Evolutionary conservation across 108 stramenopile species (phyloP), one percentile per base, ranked within the genome.

Genomic region (Cyclotella sp.): DNA sequence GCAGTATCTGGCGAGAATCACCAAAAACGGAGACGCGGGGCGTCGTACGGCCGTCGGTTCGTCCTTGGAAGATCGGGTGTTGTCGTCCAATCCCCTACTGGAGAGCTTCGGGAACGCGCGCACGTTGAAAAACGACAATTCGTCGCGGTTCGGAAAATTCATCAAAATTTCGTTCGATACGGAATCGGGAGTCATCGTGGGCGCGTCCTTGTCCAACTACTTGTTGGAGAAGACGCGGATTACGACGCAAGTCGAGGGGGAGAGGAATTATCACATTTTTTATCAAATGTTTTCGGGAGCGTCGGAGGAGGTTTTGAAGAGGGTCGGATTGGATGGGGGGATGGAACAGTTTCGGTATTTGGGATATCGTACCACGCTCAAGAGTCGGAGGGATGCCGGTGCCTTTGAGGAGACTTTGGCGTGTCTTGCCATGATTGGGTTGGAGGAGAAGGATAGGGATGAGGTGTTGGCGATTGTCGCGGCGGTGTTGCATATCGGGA

Each of bases 241-340:
- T 68, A 89, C 91, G 21, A 77, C 82, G 28, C 98, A 96, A 73
- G 87, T 86, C 26, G 91, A 92, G 43, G 98, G 98, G 6, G 99
- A 99, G 78, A 78, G 98, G 29, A 98, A 98, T 75, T 99, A 97
- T 85, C 99, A 99, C 84, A 92, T 98, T 30, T 99, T 99, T 77
- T 99, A 99, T 75, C 97, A 98, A 85, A 75, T 98, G 12, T 81
- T 97, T 47, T 82, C 91, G 0, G 88, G 93, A 5, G 90, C 81
- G 13, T 53, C 78, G 15, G 78, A 85, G 22, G 84, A 84, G 28
- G 61, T 81, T 9, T 78, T 89, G 12, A 47, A 82, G 39, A 83
- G 90, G 52, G 77, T 96, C 13, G 84, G 86, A 0, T 74, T 95
- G 53, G 67, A 77, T 14, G 72, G 59, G 34, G 91, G 91, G 13